Evolutionary conservation across 2,329 filamentous ascomycete species (phyloP), one percentile per base, ranked within the genome.

Genomic region (Lasiodiplodia sp.): DNA sequence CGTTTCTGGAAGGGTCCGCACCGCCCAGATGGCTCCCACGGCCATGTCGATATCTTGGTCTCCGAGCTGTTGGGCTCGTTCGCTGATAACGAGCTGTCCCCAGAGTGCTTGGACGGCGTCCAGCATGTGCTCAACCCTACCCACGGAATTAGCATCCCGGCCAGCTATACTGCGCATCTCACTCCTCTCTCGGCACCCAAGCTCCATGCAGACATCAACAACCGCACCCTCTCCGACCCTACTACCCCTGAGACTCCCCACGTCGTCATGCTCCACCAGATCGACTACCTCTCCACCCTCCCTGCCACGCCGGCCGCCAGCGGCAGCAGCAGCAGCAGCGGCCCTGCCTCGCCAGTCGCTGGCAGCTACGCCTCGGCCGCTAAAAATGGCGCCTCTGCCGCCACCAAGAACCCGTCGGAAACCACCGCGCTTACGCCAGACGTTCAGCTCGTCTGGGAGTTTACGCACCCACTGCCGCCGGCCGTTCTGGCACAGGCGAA

Each of bases 41-140:
- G 87, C 72, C 89, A 90, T 75, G 91, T 99, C 52, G 96, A 99
- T 78, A 97, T 99, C 67, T 83, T 99, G 3, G 90, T 99, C 34
- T 97, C 94, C 2, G 96, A 99, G 79, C 88, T 99, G 0, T 87
- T 99, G 0, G 96, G 94, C 47, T 97, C 94, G 2, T 99, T 98
- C 77, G 96, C 91, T 28, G 96, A 99, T 81, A 99, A 99, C 76
- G 96, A 99, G 80, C 88, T 99, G 11, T 97, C 93, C 0, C 96
- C 96, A 0, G 96, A 99, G 82, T 99, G 96, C 75, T 86, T 99
- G 12, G 96, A 99, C 78, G 96, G 96, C 55, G 94, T 98, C 62
- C 95, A 97, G 77, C 91, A 95, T 75, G 92, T 98, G 53, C 83
- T 99, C n/a, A 87, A 90, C 69, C 86, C 91, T 0, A 85, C 87